Conservation (phyloP, 768 basidiomycete species). For the Collybia nuda region DNA sequence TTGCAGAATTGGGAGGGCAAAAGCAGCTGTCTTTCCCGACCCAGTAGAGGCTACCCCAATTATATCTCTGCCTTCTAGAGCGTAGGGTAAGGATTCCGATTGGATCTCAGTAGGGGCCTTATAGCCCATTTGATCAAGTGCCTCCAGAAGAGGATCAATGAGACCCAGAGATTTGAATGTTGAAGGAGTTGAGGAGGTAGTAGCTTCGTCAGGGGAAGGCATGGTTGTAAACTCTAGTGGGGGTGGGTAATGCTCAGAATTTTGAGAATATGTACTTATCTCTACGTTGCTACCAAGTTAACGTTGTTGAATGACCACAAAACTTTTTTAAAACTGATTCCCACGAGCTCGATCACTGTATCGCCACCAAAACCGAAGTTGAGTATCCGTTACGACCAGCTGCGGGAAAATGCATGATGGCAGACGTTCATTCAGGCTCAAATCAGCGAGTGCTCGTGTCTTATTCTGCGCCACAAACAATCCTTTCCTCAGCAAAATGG, state of each 20-base stretch:
- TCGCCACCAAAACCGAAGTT: constrained; percentile 17
- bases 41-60: constrained; percentile 99
- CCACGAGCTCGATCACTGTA: constrained; percentile 23
- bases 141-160: constrained; percentile 85
- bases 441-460: constrained; percentile 62
- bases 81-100: constrained; percentile 78
- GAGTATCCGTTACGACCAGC: constrained; percentile 5
- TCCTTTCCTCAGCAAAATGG: constrained; percentile 74
- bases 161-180: constrained; percentile 87
- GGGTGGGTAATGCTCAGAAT: too few species aligned
- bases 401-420: constrained; percentile 7
- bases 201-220: constrained; percentile 67
- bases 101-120: constrained; percentile 92
- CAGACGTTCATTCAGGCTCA: constrained; percentile 15
- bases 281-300: too few species aligned
- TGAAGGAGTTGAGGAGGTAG: constrained; percentile 28
- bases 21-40: constrained; percentile 97
- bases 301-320: neutral
- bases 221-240: constrained; percentile 27
- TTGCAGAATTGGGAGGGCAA: constrained; percentile 94
- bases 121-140: constrained; percentile 79
- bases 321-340: constrained; percentile 14
- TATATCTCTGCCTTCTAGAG: constrained; percentile 89
- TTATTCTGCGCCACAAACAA: constrained; percentile 61
- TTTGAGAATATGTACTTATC: too few species aligned